Evolutionary conservation across 768 basidiomycete genomes (phyloP).

Genomic region (Crepidotus variabilis): DNA sequence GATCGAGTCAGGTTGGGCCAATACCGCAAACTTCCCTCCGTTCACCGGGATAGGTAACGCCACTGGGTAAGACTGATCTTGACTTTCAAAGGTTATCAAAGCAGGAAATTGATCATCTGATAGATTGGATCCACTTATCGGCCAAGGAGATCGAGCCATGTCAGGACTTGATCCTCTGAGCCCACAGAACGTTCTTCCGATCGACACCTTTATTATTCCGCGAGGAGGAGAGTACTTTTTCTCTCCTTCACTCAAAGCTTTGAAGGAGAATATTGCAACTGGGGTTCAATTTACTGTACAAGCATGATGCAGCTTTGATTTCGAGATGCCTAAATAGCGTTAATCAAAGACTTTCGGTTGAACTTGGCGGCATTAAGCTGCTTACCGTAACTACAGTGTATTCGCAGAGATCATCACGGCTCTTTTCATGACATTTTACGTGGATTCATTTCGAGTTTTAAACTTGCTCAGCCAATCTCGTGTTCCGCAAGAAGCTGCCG

Average conservation of each 20-base stretch:
- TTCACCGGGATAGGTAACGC: conserved; percentile 20
- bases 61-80: conserved; percentile 29
- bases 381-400: no score
- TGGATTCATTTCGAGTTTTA: not conserved
- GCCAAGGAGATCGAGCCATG: conserved; percentile 18
- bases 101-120: conserved; percentile 2
- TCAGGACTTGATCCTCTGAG: conserved; percentile 47
- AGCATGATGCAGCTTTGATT: not conserved
- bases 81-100: not conserved
- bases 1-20: conserved; percentile 27
- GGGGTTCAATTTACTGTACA: not conserved
- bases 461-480: conserved; percentile 64
- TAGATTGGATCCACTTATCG: conserved; percentile 21
- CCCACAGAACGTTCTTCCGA: conserved; percentile 28
- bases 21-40: conserved; percentile 31
- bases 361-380: not conserved
- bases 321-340: not conserved
- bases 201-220: conserved; percentile 38
- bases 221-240: conserved; percentile 55
- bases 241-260: conserved; percentile 41
- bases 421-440: no score
- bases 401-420: no score
- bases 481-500: conserved; percentile 85
- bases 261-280: conserved; percentile 30
- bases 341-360: not conserved